phyloP scores from a whole-genome alignment of 495 filamentous ascomycete genomes.

The Chaetomium cochliodes region DNA sequence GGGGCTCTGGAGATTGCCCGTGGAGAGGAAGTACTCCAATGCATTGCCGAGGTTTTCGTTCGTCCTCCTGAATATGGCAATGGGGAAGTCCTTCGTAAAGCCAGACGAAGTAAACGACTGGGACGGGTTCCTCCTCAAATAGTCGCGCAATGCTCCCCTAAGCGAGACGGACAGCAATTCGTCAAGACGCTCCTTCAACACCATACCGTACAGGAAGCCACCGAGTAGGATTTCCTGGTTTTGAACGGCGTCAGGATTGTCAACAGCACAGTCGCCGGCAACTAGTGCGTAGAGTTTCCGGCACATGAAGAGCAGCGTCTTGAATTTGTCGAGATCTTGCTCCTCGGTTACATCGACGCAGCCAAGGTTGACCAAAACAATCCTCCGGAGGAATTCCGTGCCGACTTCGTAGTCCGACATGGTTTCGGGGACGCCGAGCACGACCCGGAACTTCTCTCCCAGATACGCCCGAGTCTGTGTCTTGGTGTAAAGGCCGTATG shows the following conservation, averaged over 20 bases:
- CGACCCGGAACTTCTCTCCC: constrained; percentile 83
- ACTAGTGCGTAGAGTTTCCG: constrained; percentile 90
- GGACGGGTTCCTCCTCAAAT: constrained; percentile 61
- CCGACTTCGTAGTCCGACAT: constrained; percentile 84
- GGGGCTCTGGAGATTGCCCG: constrained; percentile 86
- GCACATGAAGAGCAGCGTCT: constrained; percentile 93
- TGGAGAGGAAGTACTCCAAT: constrained; percentile 93
- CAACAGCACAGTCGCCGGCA: constrained; percentile 83
- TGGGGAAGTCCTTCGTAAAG: constrained; percentile 75
- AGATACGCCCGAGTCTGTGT: constrained; percentile 76
- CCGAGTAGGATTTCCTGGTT: constrained; percentile 92
- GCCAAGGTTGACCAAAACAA: constrained; percentile 88
- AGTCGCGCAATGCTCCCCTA: constrained; percentile 63
- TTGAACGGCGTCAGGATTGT: constrained; percentile 94
- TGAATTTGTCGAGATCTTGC: constrained; percentile 88
- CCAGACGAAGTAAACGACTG: constrained; percentile 65
- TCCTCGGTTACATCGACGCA: constrained; percentile 74
- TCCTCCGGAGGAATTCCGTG: constrained; percentile 80
- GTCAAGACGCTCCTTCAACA: constrained; percentile 90
- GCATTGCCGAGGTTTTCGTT: constrained; percentile 85
- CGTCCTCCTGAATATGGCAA: constrained; percentile 70
- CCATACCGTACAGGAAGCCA: constrained; percentile 90
- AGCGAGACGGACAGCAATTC: constrained; percentile 72
- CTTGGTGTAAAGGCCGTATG: constrained; percentile 75
- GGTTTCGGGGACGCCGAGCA: constrained; percentile 75